A percentile compares a stretch with the other conserved stretches of the same genome.
Conservation (phyloP, 2,329 filamentous ascomycete species). For the Arthrocladium fulminans region DNA sequence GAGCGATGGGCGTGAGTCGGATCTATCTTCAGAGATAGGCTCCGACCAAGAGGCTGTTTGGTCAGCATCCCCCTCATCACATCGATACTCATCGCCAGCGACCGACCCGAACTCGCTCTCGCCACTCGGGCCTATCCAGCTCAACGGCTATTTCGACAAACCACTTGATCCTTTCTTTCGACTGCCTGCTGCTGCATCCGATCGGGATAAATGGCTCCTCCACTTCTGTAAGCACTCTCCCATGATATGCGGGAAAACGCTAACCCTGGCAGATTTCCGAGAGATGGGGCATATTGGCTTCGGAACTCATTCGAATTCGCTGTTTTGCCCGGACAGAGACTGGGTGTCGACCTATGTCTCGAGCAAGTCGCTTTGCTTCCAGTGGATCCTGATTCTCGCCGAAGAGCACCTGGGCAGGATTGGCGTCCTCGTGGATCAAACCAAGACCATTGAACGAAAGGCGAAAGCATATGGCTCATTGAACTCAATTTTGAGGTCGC, state of each 20-base stretch:
- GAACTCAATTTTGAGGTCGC: neutral
- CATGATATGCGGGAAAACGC: neutral
- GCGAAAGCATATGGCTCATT: slow-evolving; percentile 2
- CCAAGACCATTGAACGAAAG: slow-evolving; percentile 5
- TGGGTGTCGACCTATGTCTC: slow-evolving; percentile 8
- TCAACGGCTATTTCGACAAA: slow-evolving; percentile 7
- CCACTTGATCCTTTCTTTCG: slow-evolving; percentile 8
- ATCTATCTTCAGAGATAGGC: slow-evolving; percentile 1
- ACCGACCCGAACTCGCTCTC: slow-evolving; percentile 2
- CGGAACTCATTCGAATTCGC: slow-evolving; percentile 6
- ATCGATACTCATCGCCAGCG: slow-evolving; percentile 2
- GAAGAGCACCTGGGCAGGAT: slow-evolving; percentile 5
- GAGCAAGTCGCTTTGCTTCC: slow-evolving; percentile 6
- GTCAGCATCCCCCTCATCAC: slow-evolving; percentile 3
- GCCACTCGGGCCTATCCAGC: neutral
- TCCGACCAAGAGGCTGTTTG: slow-evolving; percentile 7
- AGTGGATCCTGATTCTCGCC: slow-evolving; percentile 6
- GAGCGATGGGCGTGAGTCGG: neutral
- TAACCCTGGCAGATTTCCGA: slow-evolving; percentile 1
- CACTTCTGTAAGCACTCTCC: slow-evolving; percentile 3
- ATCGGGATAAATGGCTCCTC: slow-evolving; percentile 7
- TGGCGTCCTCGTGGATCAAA: slow-evolving; percentile 1
- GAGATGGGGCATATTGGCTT: slow-evolving; percentile 9
- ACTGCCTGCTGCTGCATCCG: neutral
- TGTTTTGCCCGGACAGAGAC: slow-evolving; percentile 8